These are phyloP conservation scores for Xerocomus amazonicus DNA, from an alignment of 1,284 basidiomycete genomes.

Conservation along the genomic window DNA sequence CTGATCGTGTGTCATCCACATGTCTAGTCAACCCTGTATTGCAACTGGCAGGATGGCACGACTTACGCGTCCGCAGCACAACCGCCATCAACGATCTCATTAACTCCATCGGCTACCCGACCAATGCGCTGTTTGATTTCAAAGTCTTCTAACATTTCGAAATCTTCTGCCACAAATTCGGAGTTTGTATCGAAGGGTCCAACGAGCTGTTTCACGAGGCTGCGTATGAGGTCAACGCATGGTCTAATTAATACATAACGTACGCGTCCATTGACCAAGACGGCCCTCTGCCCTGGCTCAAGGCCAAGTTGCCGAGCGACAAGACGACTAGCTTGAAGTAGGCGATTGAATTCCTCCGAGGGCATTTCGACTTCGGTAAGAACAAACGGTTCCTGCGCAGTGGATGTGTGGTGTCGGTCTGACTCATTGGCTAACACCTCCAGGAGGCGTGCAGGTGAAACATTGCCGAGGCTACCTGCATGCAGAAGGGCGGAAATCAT, in stretches of 20 bases:
- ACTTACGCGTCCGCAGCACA: conserved; percentile 46
- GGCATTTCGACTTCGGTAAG: conserved; percentile 38
- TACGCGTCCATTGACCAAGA: conserved; percentile 83
- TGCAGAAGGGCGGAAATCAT: conserved; percentile 18
- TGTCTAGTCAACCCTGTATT: neutral
- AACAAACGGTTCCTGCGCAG: conserved; percentile 37
- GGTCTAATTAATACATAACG: conserved; percentile 19
- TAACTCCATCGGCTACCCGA: conserved; percentile 64
- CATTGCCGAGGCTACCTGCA: conserved; percentile 7
- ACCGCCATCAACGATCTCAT: conserved; percentile 45
- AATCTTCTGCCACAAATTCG: conserved; percentile 65
- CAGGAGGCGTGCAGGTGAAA: conserved; percentile 18
- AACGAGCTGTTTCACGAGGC: conserved; percentile 46
- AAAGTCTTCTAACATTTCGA: conserved; percentile 63
- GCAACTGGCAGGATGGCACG: neutral
- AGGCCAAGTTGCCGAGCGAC: conserved; percentile 55
- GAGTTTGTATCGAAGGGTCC: conserved; percentile 52
- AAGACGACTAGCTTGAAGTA: conserved; percentile 41
- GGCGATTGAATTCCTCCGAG: conserved; percentile 11
- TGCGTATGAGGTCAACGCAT: neutral
- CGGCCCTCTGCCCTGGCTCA: conserved; percentile 50
- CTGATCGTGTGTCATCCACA: conserved; percentile 33
- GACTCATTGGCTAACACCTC: conserved; percentile 8
- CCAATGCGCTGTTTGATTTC: conserved; percentile 69
- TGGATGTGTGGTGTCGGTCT: neutral